Conservation (phyloP, 768 basidiomycete genomes). For the Kwoniella dendrophila region DNA sequence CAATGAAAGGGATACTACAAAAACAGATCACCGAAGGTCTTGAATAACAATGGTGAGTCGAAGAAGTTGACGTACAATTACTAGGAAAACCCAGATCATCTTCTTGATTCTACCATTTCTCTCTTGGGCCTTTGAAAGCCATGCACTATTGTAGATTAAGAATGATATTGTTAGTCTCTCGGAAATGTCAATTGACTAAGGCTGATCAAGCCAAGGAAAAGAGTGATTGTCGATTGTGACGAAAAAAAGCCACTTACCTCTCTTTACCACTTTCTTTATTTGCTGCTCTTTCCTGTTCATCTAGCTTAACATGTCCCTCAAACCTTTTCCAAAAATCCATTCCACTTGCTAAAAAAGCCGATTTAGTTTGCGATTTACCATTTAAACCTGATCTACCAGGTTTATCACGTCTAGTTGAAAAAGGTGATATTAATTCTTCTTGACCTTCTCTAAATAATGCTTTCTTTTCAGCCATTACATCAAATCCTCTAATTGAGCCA, state of each 20-base stretch:
- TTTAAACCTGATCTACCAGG: constrained; percentile 7
- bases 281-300: constrained; percentile 23
- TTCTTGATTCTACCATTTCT: constrained; percentile 20
- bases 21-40: no score
- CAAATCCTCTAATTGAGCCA: constrained; percentile 38
- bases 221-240: neutral
- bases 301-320: constrained; percentile 38
- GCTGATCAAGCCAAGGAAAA: neutral
- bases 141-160: constrained; percentile 9
- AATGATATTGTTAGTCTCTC: neutral
- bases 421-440: constrained; percentile 38
- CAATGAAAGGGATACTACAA: neutral
- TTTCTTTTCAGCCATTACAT: constrained; percentile 45
- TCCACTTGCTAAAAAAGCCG: constrained; percentile 17
- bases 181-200: neutral
- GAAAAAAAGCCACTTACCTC: constrained; percentile 32
- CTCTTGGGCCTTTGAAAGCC: constrained; percentile 18
- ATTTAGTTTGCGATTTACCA: constrained; percentile 9
- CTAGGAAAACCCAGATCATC: constrained; percentile 24
- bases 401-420: constrained; percentile 28
- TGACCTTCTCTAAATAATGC: constrained; percentile 47
- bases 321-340: constrained; percentile 52
- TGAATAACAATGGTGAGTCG: neutral
- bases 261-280: constrained; percentile 9
- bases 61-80: constrained; percentile 23